Evolutionary conservation across 352 stramenopile genomes (phyloP), one percentile per base, ranked within the genome.

Genomic region (Phytopythium helicoides): DNA sequence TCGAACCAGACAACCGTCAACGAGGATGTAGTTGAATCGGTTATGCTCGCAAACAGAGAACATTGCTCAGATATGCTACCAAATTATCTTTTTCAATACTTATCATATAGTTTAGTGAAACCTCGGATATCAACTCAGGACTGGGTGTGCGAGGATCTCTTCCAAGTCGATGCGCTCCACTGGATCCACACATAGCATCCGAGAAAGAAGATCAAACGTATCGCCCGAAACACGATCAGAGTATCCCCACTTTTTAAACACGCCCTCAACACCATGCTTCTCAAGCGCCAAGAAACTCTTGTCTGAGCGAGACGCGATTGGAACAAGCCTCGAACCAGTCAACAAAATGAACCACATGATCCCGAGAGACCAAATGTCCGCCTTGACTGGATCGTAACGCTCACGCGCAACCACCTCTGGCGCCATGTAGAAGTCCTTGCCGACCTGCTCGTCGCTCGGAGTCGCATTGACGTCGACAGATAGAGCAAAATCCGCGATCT

Each of bases 341-440:
- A 88, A 22, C 70, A 86, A 75, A 50, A 86, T 73, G 65, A 84
- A 88, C 14, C 84, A 42, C 52, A 85, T 73, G 41, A 88, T 68
- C 2, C 77, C 73, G 1, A 88, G 45, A 25, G 77, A 81, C 74
- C 77, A 88, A 64, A 86, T 82, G 46, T 88, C 77, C n/a, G 73
- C 77, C 4, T 45, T 57, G 2, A 51, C 46, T 0, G 76, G 70
- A 16, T 74, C 61, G 58, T 87, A 87, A 4, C 19, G n/a, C 16
- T 46, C 31, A 3, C 55, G 42, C 12, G 61, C 52, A 6, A 80
- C 57, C 14, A 77, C 64, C 50, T 80, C 72, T 3, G 58, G 69
- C 19, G 65, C 63, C 68, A 77, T 78, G 68, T 77, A 80, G 47
- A 73, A 77, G n/a, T 58, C 54, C 56, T 70, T 74, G 41, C 55